phyloP scores from a whole-genome alignment of 2,329 filamentous ascomycete genomes.

The Chrysoporthe deuterocubensis region DNA sequence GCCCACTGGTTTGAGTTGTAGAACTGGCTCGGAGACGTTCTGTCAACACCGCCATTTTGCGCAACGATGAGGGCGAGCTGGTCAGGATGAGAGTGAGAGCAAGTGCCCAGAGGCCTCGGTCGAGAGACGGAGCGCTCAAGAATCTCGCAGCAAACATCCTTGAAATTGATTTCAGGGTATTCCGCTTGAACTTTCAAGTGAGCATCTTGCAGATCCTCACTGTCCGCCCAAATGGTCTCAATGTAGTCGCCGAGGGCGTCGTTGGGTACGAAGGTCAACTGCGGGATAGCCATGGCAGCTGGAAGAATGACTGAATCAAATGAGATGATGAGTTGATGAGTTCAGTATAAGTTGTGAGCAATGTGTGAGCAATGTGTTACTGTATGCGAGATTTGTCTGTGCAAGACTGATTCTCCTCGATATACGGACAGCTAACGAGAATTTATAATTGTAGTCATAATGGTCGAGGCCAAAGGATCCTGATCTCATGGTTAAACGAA shows the following conservation, averaged over 20 bases:
- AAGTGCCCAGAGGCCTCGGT: too few species aligned
- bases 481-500: not conserved
- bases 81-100: not conserved
- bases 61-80: not conserved
- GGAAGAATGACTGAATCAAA: not conserved
- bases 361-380: not conserved
- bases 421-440: not conserved
- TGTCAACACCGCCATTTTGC: not conserved
- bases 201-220: not conserved
- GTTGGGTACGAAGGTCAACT: not conserved
- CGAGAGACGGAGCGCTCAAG: not conserved
- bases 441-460: not conserved
- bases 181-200: not conserved
- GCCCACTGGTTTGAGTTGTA: not conserved
- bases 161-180: constrained; percentile 4
- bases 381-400: not conserved
- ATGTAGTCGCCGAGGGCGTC: not conserved
- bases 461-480: not conserved
- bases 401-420: not conserved
- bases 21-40: not conserved
- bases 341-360: too few species aligned
- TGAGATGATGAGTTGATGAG: not conserved
- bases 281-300: not conserved
- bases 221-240: not conserved
- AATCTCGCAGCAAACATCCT: not conserved